These are phyloP conservation scores for Aspergillus pseudoviridinutans DNA, from an alignment of 2,329 filamentous ascomycete genomes.

Conservation along the genomic window DNA sequence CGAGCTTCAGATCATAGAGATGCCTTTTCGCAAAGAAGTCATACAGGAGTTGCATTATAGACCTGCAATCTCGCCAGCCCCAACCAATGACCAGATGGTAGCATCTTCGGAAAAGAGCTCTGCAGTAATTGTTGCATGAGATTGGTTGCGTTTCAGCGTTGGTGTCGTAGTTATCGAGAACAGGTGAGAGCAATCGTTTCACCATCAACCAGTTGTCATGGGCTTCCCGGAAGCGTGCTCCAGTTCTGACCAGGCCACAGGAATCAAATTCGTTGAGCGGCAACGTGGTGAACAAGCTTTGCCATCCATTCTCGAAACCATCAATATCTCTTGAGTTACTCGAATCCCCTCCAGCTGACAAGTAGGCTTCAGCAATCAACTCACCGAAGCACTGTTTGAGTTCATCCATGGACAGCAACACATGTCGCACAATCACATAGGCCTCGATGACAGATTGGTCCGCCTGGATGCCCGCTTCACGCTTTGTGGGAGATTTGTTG, in stretches of 20 bases:
- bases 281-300: constrained; percentile 49
- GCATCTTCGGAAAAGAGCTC: constrained; percentile 50
- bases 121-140: constrained; percentile 54
- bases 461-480: constrained; percentile 48
- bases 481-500: constrained; percentile 36
- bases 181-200: constrained; percentile 43
- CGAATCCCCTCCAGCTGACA: constrained; percentile 34
- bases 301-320: constrained; percentile 37
- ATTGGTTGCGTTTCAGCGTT: constrained; percentile 38
- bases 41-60: constrained; percentile 51
- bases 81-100: constrained; percentile 51
- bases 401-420: constrained; percentile 30
- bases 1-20: constrained; percentile 50
- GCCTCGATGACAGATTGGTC: constrained; percentile 43
- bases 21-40: constrained; percentile 57
- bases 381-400: constrained; percentile 41
- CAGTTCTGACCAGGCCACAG: constrained; percentile 44
- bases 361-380: constrained; percentile 35
- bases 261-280: constrained; percentile 52
- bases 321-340: constrained; percentile 30
- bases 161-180: constrained; percentile 46
- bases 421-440: constrained; percentile 45
- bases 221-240: constrained; percentile 36
- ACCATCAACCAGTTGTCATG: constrained; percentile 51
- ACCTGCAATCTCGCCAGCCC: constrained; percentile 56